A percentile compares a stretch with the other conserved stretches of the same genome.
Conservation (phyloP, 768 basidiomycete species). For the Phylloporus scabripes region DNA sequence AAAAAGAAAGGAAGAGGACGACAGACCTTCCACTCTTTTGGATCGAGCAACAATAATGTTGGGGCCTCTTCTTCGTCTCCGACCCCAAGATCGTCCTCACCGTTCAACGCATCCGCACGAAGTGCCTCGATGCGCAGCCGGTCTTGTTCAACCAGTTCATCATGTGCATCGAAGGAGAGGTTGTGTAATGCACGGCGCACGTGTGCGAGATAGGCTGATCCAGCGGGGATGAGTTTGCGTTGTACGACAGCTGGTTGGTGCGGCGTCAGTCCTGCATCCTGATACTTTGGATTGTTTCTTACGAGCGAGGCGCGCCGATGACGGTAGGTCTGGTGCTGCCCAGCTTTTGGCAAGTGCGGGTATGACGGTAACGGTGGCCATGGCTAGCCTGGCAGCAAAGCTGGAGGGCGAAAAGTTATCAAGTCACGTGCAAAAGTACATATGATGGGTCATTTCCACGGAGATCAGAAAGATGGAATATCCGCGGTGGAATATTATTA, state of each 20-base stretch:
- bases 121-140: constrained; percentile 46
- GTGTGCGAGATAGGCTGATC: constrained; percentile 81
- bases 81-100: constrained; percentile 84
- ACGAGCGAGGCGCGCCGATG: constrained; percentile 23
- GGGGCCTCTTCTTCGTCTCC: constrained; percentile 83
- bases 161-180: constrained; percentile 79
- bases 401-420: neutral
- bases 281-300: constrained; percentile 3
- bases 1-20: neutral
- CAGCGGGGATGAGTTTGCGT: constrained; percentile 71
- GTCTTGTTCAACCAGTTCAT: constrained; percentile 56
- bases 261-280: neutral
- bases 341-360: constrained; percentile 24
- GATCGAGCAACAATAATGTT: constrained; percentile 71
- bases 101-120: constrained; percentile 41
- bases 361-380: constrained; percentile 24
- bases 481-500: constrained; percentile 6
- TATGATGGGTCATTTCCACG: constrained; percentile 9
- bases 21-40: constrained; percentile 95
- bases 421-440: constrained; percentile 13
- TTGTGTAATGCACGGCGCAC: constrained; percentile 70
- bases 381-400: constrained; percentile 1
- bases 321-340: constrained; percentile 11
- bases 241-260: constrained; percentile 28
- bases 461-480: constrained; percentile 2